Evolutionary conservation across 345 rosid genomes (phyloP).

Genomic region (Leavenworthia alabamica): DNA sequence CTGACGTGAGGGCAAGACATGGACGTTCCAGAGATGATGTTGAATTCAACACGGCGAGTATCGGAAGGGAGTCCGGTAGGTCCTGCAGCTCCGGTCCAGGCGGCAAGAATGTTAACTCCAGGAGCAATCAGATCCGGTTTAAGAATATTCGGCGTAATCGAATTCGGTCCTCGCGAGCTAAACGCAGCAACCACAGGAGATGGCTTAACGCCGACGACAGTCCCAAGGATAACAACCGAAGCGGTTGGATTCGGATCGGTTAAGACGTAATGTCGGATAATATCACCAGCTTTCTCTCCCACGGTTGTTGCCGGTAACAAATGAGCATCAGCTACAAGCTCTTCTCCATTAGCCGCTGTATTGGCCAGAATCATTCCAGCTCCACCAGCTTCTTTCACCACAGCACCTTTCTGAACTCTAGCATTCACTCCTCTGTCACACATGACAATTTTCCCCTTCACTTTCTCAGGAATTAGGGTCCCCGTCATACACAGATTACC

Average conservation of each 20-base stretch:
- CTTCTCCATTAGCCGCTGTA: constrained; percentile 69
- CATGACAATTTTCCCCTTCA: constrained; percentile 55
- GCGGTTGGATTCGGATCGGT: constrained; percentile 54
- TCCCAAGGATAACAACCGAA: constrained; percentile 54
- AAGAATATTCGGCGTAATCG: constrained; percentile 54
- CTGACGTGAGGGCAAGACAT: constrained; percentile 97
- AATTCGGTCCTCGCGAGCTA: constrained; percentile 83
- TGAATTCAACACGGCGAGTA: constrained; percentile 48
- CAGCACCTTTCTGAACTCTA: constrained; percentile 51
- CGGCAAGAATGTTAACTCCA: constrained; percentile 79
- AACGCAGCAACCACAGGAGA: constrained; percentile 94
- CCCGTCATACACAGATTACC: constrained; percentile 51
- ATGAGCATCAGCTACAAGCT: constrained; percentile 83
- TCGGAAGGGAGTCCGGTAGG: constrained; percentile 49
- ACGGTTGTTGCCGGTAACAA: constrained; percentile 69
- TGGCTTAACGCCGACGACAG: constrained; percentile 60
- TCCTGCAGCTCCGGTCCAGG: constrained; percentile 49
- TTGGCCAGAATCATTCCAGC: constrained; percentile 58
- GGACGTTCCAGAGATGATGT: constrained; percentile 74
- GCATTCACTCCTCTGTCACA: constrained; percentile 55
- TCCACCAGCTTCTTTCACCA: constrained; percentile 60
- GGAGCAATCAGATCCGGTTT: constrained; percentile 91
- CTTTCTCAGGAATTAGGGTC: constrained; percentile 42
- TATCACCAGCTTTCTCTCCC: constrained; percentile 54
- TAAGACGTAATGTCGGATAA: constrained; percentile 43